Evolutionary conservation across 805 yeast genomes (phyloP).

Genomic region (Ogataea nitratoaversa): DNA sequence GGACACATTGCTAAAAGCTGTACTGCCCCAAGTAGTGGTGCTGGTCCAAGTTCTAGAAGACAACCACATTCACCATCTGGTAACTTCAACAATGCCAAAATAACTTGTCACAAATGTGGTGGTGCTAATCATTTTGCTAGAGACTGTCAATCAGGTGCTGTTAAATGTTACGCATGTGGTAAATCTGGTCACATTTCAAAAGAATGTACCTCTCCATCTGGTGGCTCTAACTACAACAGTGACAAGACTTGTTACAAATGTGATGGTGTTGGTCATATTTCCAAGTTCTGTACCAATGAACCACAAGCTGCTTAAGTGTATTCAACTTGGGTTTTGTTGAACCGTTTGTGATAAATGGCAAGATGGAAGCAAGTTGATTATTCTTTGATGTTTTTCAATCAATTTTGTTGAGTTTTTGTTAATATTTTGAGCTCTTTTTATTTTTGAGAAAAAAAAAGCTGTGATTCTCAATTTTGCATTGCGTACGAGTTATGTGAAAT

Average conservation of each 20-base stretch:
- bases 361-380: too few relatives aligned
- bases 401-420: not conserved
- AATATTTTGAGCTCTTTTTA: not conserved
- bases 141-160: conserved; percentile 68
- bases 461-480: too few relatives aligned
- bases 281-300: conserved; percentile 57
- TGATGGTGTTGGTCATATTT: conserved; percentile 81
- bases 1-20: conserved; percentile 86
- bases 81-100: conserved; percentile 29
- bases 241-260: conserved; percentile 69
- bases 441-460: not conserved
- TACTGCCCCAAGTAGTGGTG: conserved; percentile 26
- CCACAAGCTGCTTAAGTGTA: not conserved
- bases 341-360: too few relatives aligned
- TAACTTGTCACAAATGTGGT: conserved; percentile 86
- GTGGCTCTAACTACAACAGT: conserved; percentile 37
- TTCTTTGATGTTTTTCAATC: not conserved
- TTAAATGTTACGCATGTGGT: conserved; percentile 90
- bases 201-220: conserved; percentile 64
- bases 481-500: too few relatives aligned
- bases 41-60: conserved; percentile 19
- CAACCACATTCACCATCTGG: conserved; percentile 19
- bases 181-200: conserved; percentile 83
- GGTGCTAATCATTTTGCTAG: conserved; percentile 92
- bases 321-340: too few relatives aligned